Evolutionary conservation across 2,329 filamentous ascomycete species (phyloP).

Genomic region (Neopestalotiopsis clavispora): DNA sequence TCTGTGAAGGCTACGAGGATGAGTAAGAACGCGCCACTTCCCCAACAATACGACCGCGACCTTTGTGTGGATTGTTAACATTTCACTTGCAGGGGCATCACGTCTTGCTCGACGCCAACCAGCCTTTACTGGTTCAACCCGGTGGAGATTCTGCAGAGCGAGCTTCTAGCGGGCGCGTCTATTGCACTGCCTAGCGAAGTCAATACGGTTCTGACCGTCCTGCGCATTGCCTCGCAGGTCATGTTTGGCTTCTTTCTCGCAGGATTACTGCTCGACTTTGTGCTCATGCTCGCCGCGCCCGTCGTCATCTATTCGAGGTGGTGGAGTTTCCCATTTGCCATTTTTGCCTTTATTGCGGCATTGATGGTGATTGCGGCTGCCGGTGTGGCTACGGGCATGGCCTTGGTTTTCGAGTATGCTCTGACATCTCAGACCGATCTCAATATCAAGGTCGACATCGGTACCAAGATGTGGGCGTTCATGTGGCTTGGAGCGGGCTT

Average conservation of each 20-base stretch:
- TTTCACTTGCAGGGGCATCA: conserved; percentile 63
- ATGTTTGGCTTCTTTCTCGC: conserved; percentile 91
- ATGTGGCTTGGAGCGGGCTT: conserved; percentile 84
- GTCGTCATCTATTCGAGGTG: conserved; percentile 58
- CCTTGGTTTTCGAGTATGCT: conserved; percentile 78
- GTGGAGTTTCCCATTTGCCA: conserved; percentile 69
- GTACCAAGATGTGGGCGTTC: conserved; percentile 78
- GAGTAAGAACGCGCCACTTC: conserved; percentile 49
- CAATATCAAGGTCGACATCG: conserved; percentile 76
- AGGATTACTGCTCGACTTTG: conserved; percentile 70
- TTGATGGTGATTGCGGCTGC: conserved; percentile 72
- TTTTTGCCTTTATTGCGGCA: conserved; percentile 71
- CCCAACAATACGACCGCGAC: conserved; percentile 39
- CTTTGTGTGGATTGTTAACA: conserved; percentile 48
- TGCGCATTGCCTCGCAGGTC: conserved; percentile 75
- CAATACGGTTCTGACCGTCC: conserved; percentile 73
- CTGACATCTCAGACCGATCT: conserved; percentile 73
- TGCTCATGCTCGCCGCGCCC: conserved; percentile 71
- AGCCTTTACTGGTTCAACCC: conserved; percentile 91
- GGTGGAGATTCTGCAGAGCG: conserved; percentile 76
- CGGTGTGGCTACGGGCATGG: conserved; percentile 82
- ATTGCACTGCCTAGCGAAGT: conserved; percentile 81
- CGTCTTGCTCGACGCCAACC: conserved; percentile 72
- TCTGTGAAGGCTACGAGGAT: conserved; percentile 82
- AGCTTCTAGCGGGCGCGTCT: conserved; percentile 81